phyloP scores from a whole-genome alignment of 305 asterid species.

The Fraxinus baroniana region DNA sequence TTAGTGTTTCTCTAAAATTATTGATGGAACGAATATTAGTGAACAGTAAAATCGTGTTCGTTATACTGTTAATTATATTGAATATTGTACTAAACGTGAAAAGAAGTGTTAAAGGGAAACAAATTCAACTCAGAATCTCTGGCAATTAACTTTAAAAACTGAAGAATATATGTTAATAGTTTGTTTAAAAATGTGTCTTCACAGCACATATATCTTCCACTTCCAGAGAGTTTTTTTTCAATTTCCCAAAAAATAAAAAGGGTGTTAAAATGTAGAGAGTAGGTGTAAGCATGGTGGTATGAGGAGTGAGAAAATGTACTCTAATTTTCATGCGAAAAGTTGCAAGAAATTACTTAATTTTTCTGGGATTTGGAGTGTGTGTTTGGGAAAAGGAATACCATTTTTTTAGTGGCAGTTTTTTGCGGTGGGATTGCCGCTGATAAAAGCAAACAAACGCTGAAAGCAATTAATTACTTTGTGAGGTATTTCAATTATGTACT shows the following conservation, averaged over 20 bases:
- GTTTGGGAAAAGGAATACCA: neutral
- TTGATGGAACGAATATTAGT: neutral
- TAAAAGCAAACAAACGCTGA: neutral
- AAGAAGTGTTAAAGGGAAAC: neutral
- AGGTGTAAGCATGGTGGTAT: neutral
- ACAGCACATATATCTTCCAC: too few relatives aligned
- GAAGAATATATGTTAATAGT: neutral
- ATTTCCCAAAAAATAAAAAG: too few relatives aligned
- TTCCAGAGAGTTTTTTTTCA: too few relatives aligned
- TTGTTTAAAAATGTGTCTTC: neutral
- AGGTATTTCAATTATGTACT: neutral
- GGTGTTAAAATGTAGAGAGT: neutral
- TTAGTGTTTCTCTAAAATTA: neutral
- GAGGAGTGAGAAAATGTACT: neutral
- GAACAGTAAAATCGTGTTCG: neutral
- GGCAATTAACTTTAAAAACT: neutral
- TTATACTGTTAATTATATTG: neutral
- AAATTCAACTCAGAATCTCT: neutral
- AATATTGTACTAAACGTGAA: neutral
- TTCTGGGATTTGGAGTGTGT: neutral
- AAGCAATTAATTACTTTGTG: neutral
- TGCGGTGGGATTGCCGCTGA: conserved; percentile 5
- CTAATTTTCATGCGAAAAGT: neutral
- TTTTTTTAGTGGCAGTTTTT: neutral
- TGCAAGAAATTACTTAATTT: neutral